Base-by-base conservation (phyloP, 2,329 filamentous ascomycete species). In the Pseudogymnoascus sp. region DNA sequence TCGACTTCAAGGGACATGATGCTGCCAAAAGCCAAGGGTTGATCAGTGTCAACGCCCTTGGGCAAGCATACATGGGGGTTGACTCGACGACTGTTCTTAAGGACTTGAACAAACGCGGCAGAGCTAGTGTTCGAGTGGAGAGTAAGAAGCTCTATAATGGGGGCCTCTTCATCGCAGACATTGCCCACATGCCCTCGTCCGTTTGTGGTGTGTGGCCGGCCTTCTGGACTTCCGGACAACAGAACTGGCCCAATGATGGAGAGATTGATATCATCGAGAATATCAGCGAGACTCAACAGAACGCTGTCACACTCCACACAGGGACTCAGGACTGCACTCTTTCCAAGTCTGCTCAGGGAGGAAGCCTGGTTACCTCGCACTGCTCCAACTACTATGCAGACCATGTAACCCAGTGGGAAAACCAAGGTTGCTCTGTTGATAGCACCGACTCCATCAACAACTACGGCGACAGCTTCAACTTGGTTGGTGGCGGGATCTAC, bases 1-100 rank as follows among this genome's bases (percentile, higher is more conserved):
- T 92, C 67, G 75, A 82, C 62, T 93, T 90, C 68, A 79, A 85
- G 59, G 77, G 81, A 67, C 76, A 79, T 60, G 63, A 70, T 16
- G 81, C 79, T 2, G 84, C 87, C 58, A 87, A 90, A 72, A 74
- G 79, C 69, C 78, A 72, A 61, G 86, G 82, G 22, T 65, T 72
- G 43, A 79, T 80, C 63, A 79, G 80, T 1, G 68, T 74, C 32
- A 75, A 74, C 1, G 88, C 88, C 38, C 57, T 38, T 41, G 86
- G 89, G 3, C 59, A 60, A 37, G 69, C 76, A 18, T 78, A 77
- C 60, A 71, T 79, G 64, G 76, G 76, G 20, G 77, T 78, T 11
- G 77, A 79, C 64, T 69, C 72, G 60, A 73, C 64, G 6, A 74
- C 75, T 14, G 67, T 70, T n/a, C 66, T 72, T 1, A 67, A 70